phyloP scores from a whole-genome alignment of 2,329 filamentous ascomycete genomes.

The Arachnopeziza araneosa region DNA sequence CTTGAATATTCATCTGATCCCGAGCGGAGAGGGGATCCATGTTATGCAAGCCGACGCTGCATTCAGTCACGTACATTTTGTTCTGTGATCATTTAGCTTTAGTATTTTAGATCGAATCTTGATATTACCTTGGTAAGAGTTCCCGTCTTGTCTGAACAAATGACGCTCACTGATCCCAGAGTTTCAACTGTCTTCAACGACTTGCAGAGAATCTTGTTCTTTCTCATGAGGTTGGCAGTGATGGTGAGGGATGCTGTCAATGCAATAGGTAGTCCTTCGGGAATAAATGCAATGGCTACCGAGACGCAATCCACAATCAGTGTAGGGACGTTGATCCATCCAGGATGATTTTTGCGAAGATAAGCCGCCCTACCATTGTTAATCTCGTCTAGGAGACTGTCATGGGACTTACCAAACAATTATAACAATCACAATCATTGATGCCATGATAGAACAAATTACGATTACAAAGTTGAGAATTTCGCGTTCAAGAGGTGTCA shows the following conservation, averaged over 20 bases:
- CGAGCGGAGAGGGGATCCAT: slow-evolving; percentile 43
- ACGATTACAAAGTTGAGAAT: slow-evolving; percentile 67
- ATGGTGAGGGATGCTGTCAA: slow-evolving; percentile 68
- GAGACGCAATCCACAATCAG: slow-evolving; percentile 70
- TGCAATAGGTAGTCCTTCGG: slow-evolving; percentile 67
- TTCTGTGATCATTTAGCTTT: slow-evolving; percentile 45
- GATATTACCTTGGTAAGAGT: slow-evolving; percentile 47
- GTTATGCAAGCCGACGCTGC: slow-evolving; percentile 48
- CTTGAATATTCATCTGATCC: slow-evolving; percentile 33
- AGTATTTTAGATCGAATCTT: background rate
- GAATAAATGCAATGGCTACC: slow-evolving; percentile 70
- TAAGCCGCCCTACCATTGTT: slow-evolving; percentile 46
- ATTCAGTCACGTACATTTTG: slow-evolving; percentile 68
- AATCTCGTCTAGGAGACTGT: background rate
- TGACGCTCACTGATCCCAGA: slow-evolving; percentile 64
- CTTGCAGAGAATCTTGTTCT: slow-evolving; percentile 74
- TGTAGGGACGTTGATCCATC: slow-evolving; percentile 66
- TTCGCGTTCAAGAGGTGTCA: slow-evolving; percentile 68
- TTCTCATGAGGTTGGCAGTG: slow-evolving; percentile 69
- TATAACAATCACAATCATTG: slow-evolving; percentile 59
- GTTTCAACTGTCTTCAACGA: slow-evolving; percentile 75
- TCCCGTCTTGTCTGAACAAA: slow-evolving; percentile 75
- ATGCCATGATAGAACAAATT: slow-evolving; percentile 62
- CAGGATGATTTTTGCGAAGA: slow-evolving; percentile 59
- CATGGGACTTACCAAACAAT: slow-evolving; percentile 51